These are phyloP conservation scores for Viscum album DNA, from an alignment of 177 flowering plant species.

Conservation along the genomic window DNA sequence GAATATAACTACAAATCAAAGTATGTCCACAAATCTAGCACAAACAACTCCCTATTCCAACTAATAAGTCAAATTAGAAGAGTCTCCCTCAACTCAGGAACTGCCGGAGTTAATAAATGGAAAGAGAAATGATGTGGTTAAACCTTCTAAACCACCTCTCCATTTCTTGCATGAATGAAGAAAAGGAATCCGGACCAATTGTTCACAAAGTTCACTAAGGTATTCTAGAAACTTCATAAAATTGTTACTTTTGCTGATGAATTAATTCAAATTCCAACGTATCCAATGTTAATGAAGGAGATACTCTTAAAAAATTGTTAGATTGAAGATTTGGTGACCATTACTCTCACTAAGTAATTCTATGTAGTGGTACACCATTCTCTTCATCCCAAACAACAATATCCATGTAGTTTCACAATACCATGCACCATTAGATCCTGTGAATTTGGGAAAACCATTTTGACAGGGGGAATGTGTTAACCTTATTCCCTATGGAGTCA, in stretches of 20 bases:
- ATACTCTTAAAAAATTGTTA: neutral
- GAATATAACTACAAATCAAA: too few species aligned
- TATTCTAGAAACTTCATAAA: constrained; percentile 5
- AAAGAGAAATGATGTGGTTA: too few species aligned
- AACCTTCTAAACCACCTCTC: too few species aligned
- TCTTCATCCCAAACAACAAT: neutral
- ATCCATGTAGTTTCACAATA: neutral
- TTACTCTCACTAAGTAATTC: neutral
- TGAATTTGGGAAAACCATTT: neutral
- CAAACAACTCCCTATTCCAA: too few species aligned
- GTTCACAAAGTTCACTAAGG: constrained; percentile 23
- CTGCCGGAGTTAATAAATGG: too few species aligned
- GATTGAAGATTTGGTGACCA: neutral
- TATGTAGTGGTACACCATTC: neutral
- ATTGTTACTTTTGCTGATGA: neutral
- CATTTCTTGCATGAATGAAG: too few species aligned
- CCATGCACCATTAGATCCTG: neutral
- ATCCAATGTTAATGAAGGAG: neutral
- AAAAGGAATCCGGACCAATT: too few species aligned
- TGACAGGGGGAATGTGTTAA: neutral
- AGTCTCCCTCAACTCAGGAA: too few species aligned
- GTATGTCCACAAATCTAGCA: too few species aligned
- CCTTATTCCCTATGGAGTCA: neutral
- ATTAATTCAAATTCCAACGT: neutral
- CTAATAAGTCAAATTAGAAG: too few species aligned